Conservation (phyloP, 805 yeast genomes). For the Saturnispora gosingensis region DNA sequence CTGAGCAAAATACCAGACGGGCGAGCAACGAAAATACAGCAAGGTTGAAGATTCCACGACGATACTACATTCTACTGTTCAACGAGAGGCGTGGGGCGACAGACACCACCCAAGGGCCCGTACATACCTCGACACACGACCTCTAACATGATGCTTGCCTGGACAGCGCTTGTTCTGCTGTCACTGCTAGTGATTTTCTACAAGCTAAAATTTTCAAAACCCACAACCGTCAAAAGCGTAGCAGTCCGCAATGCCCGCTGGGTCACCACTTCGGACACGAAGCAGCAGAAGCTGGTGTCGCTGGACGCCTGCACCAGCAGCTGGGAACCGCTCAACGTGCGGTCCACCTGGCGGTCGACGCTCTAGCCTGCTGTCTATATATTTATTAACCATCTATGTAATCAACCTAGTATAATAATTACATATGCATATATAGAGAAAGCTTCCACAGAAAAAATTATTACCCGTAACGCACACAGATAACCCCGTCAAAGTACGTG, state of each 20-base stretch:
- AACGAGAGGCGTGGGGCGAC: neutral
- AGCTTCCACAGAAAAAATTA: neutral
- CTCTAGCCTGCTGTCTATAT: neutral
- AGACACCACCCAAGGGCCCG: neutral
- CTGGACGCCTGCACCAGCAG: neutral
- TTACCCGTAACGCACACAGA: neutral
- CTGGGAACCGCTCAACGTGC: neutral
- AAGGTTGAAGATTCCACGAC: neutral
- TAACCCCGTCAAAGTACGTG: neutral
- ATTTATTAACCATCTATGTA: neutral
- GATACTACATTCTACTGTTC: neutral
- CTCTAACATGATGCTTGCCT: neutral
- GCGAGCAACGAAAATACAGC: neutral
- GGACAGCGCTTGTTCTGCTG: neutral
- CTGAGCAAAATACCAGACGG: neutral
- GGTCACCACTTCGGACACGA: neutral
- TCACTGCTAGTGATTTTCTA: neutral
- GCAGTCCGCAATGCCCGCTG: conserved; percentile 2
- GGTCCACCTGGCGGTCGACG: neutral
- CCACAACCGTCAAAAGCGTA: neutral
- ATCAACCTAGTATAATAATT: neutral
- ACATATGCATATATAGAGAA: neutral
- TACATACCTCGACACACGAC: neutral
- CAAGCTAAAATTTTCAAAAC: neutral
- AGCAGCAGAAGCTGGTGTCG: neutral